Evolutionary conservation across 441 rosid species (phyloP).

Genomic region (Pelargonium australe): DNA sequence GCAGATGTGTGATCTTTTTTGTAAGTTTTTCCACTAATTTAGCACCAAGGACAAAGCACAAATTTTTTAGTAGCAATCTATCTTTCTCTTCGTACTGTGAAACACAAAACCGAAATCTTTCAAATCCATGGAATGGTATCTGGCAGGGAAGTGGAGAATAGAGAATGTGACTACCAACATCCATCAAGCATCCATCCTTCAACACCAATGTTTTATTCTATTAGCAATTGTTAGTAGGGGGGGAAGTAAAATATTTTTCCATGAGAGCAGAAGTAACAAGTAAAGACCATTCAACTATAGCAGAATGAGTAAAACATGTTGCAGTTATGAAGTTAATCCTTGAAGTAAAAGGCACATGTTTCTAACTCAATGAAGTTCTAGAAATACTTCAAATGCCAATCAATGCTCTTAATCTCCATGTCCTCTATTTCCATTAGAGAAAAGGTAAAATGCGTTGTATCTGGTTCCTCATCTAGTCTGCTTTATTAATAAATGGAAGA

Average conservation of each 20-base stretch:
- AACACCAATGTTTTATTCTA: constrained; percentile 30
- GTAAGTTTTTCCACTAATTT: constrained; percentile 57
- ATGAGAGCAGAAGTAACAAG: background rate
- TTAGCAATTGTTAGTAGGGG: constrained; percentile 21
- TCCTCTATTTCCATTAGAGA: background rate
- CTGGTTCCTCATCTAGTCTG: background rate
- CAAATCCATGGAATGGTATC: constrained; percentile 82
- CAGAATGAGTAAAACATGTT: constrained; percentile 1
- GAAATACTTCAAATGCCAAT: background rate
- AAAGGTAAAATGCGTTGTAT: background rate
- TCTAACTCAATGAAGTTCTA: background rate
- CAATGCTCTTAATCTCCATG: background rate
- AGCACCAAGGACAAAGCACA: constrained; percentile 87
- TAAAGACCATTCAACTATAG: background rate
- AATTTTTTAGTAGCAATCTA: constrained; percentile 57
- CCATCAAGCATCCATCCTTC: constrained; percentile 79
- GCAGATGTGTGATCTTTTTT: constrained; percentile 75
- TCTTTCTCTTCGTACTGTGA: constrained; percentile 85
- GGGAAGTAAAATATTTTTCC: constrained; percentile 11
- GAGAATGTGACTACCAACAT: constrained; percentile 73
- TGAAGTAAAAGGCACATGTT: background rate
- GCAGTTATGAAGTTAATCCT: background rate
- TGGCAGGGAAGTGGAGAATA: constrained; percentile 86
- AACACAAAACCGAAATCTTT: constrained; percentile 66
- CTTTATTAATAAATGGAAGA: no score